Base-by-base conservation (phyloP, 2,329 filamentous ascomycete genomes). In the Penicillium sp. region DNA sequence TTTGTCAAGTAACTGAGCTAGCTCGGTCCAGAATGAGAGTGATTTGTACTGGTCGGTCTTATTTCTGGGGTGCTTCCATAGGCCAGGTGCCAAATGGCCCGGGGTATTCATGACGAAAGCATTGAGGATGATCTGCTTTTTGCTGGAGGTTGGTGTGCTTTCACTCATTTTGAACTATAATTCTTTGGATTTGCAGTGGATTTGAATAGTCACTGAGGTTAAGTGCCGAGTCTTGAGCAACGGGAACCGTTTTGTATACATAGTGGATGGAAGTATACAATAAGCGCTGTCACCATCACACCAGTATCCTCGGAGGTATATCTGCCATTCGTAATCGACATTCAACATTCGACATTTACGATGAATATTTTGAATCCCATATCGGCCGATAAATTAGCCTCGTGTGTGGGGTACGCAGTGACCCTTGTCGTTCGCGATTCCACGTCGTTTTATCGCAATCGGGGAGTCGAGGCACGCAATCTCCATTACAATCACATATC, bases 1-100 rank as follows among this genome's bases (percentile, higher is more conserved):
- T 9, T 74, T 73, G 21, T 81, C 77, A 0, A 81, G 68, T n/a
- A 72, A 67, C 55, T 78, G 73, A 6, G 79, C 79, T 17, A 81
- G 57, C 3, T 76, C 67, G 3, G 75, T 76, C 79, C 79, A 81
- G 61, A 79, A 77, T 3, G 74, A 68, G 7, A 79, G 39, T n/a
- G 10, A 23, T n/a, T 52, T 51, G 61, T 74, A 75, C 48, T 74
- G 68, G 50, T 72, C 59, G 13, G 63, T 68, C 43, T 68, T 63
- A 52, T 74, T 68, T 12, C 61, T 58, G 1, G 70, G 70, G 53
- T 71, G 66, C 12, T 64, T 64, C 66, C 67, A 73, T 13, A 71
- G 60, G 54, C 75, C 75, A 5, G 76, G 75, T 35, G 72, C 70
- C 48, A 78, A 57, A 62, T 78, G 76, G 6, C 74, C 72, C 6